These are phyloP conservation scores for Fusarium liriodendri DNA, from an alignment of 2,329 filamentous ascomycete species.

Conservation along the genomic window DNA sequence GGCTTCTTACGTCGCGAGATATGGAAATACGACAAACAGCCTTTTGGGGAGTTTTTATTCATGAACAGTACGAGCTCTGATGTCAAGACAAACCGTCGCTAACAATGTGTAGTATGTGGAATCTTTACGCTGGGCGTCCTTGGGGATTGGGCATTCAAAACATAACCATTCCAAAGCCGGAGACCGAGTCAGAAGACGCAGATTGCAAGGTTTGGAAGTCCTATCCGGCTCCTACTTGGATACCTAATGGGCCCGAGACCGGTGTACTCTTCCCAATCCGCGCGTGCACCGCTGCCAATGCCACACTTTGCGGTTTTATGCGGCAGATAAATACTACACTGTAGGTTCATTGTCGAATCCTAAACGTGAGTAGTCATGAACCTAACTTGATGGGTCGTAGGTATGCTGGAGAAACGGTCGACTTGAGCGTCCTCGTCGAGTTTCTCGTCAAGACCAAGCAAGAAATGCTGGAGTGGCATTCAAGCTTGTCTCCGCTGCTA, in stretches of 20 bases:
- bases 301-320: constrained; percentile 29
- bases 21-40: constrained; percentile 19
- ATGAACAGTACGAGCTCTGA: constrained; percentile 6
- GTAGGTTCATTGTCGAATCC: not conserved
- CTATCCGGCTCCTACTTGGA: not conserved
- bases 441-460: constrained; percentile 4
- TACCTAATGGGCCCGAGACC: no score
- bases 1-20: constrained; percentile 13
- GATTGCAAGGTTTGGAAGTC: constrained; percentile 8
- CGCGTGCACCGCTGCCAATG: constrained; percentile 13
- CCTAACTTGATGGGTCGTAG: not conserved
- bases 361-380: not conserved
- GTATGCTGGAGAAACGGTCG: constrained; percentile 1
- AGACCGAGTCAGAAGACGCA: not conserved
- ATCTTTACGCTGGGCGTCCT: constrained; percentile 27
- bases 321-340: constrained; percentile 26
- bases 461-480: constrained; percentile 5
- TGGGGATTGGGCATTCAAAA: constrained; percentile 32
- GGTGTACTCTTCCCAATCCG: not conserved
- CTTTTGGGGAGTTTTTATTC: constrained; percentile 33
- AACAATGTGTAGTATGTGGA: constrained; percentile 27
- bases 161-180: constrained; percentile 24
- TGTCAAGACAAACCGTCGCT: not conserved
- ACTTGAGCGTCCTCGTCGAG: not conserved
- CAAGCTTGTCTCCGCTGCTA: not conserved